Evolutionary conservation across 2,329 filamentous ascomycete species (phyloP).

Genomic region (Scortechinia acanthostroma): DNA sequence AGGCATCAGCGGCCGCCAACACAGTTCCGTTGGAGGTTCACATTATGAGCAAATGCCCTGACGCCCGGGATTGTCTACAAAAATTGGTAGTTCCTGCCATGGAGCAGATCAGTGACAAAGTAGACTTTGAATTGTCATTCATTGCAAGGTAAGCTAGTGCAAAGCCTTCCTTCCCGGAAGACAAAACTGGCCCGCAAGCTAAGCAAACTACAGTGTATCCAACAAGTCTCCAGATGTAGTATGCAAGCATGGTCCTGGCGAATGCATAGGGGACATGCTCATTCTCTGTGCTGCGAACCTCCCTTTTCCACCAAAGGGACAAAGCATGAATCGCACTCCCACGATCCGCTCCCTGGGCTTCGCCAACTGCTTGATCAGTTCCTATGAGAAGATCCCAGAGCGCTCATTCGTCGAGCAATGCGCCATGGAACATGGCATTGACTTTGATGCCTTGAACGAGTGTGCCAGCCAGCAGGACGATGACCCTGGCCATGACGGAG

Average conservation of each 20-base stretch:
- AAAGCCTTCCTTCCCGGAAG: slow-evolving; percentile 1
- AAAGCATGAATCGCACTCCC: slow-evolving; percentile 20
- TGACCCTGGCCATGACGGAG: slow-evolving; percentile 19
- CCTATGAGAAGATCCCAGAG: slow-evolving; percentile 46
- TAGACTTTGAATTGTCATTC: slow-evolving; percentile 54
- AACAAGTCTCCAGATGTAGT: slow-evolving; percentile 45
- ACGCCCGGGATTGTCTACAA: slow-evolving; percentile 50
- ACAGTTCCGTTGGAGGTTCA: slow-evolving; percentile 51
- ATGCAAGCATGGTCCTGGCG: slow-evolving; percentile 53
- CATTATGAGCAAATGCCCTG: slow-evolving; percentile 65
- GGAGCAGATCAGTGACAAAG: slow-evolving; percentile 47
- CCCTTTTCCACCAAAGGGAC: not conserved
- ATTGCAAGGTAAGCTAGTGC: slow-evolving; percentile 48
- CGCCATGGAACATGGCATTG: slow-evolving; percentile 54
- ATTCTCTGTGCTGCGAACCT: slow-evolving; percentile 54
- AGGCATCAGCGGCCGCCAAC: no score
- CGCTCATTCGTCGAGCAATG: slow-evolving; percentile 47
- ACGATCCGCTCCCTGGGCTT: slow-evolving; percentile 57
- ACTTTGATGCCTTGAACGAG: slow-evolving; percentile 48
- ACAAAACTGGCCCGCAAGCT: slow-evolving; percentile 2
- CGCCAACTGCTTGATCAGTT: slow-evolving; percentile 48
- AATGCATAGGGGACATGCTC: slow-evolving; percentile 59
- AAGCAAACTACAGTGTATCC: slow-evolving; percentile 28
- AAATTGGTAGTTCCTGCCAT: slow-evolving; percentile 53
- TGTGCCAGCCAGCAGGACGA: slow-evolving; percentile 50